phyloP scores from a whole-genome alignment of 192 early-diverging fungal genomes.

The Coemansia sp. region DNA sequence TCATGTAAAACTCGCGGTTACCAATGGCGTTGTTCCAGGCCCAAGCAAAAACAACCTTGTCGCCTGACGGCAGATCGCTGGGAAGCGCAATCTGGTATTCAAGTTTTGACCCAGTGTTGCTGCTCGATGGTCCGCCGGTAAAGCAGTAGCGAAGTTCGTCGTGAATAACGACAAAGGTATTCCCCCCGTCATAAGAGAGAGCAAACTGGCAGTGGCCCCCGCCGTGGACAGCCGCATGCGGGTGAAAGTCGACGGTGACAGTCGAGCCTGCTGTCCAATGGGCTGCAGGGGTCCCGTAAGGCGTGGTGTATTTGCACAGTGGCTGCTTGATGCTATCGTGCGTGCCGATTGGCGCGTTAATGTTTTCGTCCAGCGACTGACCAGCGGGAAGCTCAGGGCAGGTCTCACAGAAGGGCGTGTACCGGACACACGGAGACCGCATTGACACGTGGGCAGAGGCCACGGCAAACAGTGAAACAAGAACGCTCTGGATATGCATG shows the following conservation, averaged over 20 bases:
- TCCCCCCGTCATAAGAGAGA: constrained; percentile 61
- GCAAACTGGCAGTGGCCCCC: constrained; percentile 73
- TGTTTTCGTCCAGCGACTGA: constrained; percentile 36
- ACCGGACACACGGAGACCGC: constrained; percentile 38
- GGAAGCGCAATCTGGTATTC: constrained; percentile 56
- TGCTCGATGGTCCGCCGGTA: constrained; percentile 34
- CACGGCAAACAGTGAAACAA: constrained; percentile 8
- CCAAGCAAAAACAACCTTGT: constrained; percentile 60
- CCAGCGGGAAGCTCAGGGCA: constrained; percentile 35
- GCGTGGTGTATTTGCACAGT: constrained; percentile 46
- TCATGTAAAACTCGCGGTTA: constrained; percentile 69
- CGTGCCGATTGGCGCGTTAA: constrained; percentile 42
- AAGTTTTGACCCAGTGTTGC: constrained; percentile 30
- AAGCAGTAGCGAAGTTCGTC: constrained; percentile 59
- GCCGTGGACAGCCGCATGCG: constrained; percentile 55
- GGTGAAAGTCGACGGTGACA: constrained; percentile 49
- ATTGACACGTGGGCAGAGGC: constrained; percentile 31
- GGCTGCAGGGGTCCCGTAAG: constrained; percentile 33
- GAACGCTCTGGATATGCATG: constrained; percentile 7
- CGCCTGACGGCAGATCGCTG: constrained; percentile 46
- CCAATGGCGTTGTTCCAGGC: constrained; percentile 65
- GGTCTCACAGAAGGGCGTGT: constrained; percentile 39
- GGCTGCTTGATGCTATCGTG: constrained; percentile 32
- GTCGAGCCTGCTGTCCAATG: constrained; percentile 52
- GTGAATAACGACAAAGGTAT: constrained; percentile 62